These are phyloP conservation scores for Penicillium chermesinum DNA, from an alignment of 495 filamentous ascomycete genomes.

Conservation along the genomic window DNA sequence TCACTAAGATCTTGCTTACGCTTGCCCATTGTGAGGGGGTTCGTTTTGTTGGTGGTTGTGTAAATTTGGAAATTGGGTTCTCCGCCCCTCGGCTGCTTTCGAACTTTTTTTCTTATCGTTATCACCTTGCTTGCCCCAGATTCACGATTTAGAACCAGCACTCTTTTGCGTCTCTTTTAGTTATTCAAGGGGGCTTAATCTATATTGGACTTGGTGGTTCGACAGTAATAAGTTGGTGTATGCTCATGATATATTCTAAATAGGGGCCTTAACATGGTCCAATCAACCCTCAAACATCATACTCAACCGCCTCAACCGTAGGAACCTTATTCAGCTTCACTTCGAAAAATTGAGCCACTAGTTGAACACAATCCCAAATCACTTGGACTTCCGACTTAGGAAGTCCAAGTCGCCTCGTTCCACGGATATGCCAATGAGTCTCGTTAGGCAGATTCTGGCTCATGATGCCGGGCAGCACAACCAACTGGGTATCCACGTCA, in stretches of 20 bases:
- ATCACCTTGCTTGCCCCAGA: constrained; percentile 19
- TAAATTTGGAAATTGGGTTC: constrained; percentile 9
- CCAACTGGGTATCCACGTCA: constrained; percentile 50
- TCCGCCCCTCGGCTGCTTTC: constrained; percentile 21
- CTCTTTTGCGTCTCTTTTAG: too few relatives aligned
- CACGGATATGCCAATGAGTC: constrained; percentile 56
- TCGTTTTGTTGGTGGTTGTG: constrained; percentile 4
- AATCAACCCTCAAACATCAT: constrained; percentile 34
- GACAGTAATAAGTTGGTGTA: too few relatives aligned
- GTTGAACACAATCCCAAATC: constrained; percentile 35
- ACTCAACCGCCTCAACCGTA: constrained; percentile 44
- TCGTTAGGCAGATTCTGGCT: constrained; percentile 49
- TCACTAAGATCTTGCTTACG: constrained; percentile 47
- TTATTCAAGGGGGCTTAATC: too few relatives aligned
- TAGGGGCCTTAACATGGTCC: too few relatives aligned
- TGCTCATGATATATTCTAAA: background rate
- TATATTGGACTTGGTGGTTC: too few relatives aligned
- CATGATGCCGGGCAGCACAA: constrained; percentile 54
- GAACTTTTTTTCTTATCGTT: constrained; percentile 30
- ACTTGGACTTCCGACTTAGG: constrained; percentile 46
- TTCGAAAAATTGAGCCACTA: constrained; percentile 35
- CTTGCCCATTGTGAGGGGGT: constrained; percentile 51
- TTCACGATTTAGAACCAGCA: too few relatives aligned
- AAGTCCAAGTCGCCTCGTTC: constrained; percentile 47
- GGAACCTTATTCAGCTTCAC: constrained; percentile 39